Conservation (phyloP, 805 yeast genomes). For the Cyberlindnera mrakii region DNA sequence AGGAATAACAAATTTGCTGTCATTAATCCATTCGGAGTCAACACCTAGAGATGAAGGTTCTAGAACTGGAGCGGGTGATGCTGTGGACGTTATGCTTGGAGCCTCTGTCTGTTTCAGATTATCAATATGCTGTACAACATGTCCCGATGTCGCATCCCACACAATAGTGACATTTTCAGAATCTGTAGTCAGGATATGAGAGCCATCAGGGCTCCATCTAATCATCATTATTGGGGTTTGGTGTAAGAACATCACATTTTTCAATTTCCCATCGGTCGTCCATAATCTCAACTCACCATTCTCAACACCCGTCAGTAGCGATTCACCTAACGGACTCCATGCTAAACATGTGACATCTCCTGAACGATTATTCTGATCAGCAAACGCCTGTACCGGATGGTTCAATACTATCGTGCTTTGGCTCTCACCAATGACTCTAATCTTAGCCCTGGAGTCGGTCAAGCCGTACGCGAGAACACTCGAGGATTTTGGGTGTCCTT, state of each 20-base stretch:
- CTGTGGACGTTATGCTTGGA: constrained; percentile 17
- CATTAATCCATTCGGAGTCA: constrained; percentile 72
- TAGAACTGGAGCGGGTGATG: constrained; percentile 12
- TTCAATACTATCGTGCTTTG: constrained; percentile 16
- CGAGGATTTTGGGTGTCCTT: constrained; percentile 51
- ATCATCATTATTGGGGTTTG: constrained; percentile 48
- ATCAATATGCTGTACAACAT: constrained; percentile 42
- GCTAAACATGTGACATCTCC: constrained; percentile 30
- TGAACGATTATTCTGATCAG: constrained; percentile 6
- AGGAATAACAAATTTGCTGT: constrained; percentile 64
- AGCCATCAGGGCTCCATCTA: constrained; percentile 55
- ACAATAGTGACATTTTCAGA: constrained; percentile 44
- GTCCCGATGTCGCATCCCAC: constrained; percentile 62
- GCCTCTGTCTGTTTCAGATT: constrained; percentile 3
- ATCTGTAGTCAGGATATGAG: constrained; percentile 55
- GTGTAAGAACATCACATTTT: constrained; percentile 49
- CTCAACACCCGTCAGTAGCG: constrained; percentile 56
- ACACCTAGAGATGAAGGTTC: constrained; percentile 31
- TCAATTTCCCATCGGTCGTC: constrained; percentile 63
- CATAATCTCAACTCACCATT: constrained; percentile 77
- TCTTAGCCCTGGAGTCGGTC: constrained; percentile 40
- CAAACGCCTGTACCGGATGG: constrained; percentile 29
- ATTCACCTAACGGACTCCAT: constrained; percentile 66
- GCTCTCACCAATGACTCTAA: constrained; percentile 27
- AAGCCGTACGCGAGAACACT: constrained; percentile 50